These are phyloP conservation scores for Neofusicoccum laricinum DNA, from an alignment of 2,329 filamentous ascomycete species.

Conservation along the genomic window DNA sequence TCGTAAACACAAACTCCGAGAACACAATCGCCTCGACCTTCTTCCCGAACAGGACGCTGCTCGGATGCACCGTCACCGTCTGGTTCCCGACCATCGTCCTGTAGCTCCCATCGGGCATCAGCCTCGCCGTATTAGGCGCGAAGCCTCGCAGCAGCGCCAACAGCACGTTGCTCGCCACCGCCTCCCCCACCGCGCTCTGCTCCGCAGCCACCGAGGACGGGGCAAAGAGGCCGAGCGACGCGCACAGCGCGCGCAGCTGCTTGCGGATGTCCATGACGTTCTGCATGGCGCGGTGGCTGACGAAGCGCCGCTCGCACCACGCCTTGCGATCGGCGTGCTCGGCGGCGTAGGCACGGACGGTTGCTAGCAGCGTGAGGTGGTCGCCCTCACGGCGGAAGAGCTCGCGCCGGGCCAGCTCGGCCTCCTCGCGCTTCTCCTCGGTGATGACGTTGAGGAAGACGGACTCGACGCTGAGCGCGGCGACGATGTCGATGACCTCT, in stretches of 20 bases:
- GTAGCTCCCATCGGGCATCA: constrained; percentile 61
- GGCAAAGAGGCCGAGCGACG: constrained; percentile 42
- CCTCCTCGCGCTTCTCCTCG: constrained; percentile 60
- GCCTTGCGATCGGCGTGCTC: constrained; percentile 57
- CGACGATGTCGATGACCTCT: constrained; percentile 82
- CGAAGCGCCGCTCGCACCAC: constrained; percentile 59
- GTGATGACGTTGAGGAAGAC: constrained; percentile 60
- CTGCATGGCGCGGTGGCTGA: constrained; percentile 64
- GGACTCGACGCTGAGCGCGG: constrained; percentile 63
- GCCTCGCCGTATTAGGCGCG: constrained; percentile 57
- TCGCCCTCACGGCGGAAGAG: constrained; percentile 61
- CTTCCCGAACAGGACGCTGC: constrained; percentile 58
- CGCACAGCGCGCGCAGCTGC: constrained; percentile 57
- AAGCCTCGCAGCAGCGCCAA: constrained; percentile 60
- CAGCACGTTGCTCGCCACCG: constrained; percentile 50
- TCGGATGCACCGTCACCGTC: constrained; percentile 61
- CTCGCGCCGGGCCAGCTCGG: constrained; percentile 53
- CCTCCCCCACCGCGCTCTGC: constrained; percentile 32
- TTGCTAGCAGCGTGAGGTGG: constrained; percentile 60
- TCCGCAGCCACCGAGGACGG: constrained; percentile 13
- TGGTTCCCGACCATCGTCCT: constrained; percentile 61
- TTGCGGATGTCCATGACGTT: constrained; percentile 64
- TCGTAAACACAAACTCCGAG: constrained; percentile 65
- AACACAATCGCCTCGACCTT: constrained; percentile 63
- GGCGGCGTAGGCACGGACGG: constrained; percentile 58